Conservation (phyloP, 2,329 filamentous ascomycete species). For the Xylaria sp. region DNA sequence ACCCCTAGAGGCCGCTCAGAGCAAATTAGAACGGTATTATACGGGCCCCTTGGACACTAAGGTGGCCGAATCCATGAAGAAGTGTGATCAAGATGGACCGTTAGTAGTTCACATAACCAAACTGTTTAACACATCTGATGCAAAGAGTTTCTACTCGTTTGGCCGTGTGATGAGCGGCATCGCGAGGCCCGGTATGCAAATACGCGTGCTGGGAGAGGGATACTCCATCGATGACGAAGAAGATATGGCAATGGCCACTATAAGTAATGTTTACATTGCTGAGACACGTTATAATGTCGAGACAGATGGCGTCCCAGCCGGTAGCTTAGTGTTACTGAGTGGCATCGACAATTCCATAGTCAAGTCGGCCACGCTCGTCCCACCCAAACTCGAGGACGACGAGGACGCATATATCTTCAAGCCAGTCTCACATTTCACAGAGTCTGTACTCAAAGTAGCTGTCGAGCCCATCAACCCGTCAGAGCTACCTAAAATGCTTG, state of each 20-base stretch:
- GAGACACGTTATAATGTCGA: conserved; percentile 94
- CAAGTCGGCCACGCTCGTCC: conserved; percentile 92
- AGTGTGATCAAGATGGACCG: conserved; percentile 89
- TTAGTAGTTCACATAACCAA: conserved; percentile 94
- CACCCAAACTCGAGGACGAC: conserved; percentile 81
- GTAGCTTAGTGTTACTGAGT: conserved; percentile 90
- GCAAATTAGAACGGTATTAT: conserved; percentile 86
- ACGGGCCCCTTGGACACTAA: conserved; percentile 88
- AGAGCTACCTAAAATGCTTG: conserved; percentile 97
- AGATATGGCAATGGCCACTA: conserved; percentile 90
- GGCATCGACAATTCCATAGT: conserved; percentile 98
- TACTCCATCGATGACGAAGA: conserved; percentile 98
- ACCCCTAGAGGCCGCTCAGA: conserved; percentile 79
- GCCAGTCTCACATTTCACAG: conserved; percentile 92
- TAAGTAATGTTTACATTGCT: conserved; percentile 87
- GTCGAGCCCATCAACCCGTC: conserved; percentile 99
- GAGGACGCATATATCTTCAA: conserved; percentile 97
- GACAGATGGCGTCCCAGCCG: conserved; percentile 90
- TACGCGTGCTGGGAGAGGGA: conserved; percentile 92
- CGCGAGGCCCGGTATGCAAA: conserved; percentile 81
- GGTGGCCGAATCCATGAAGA: conserved; percentile 80
- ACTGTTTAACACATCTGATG: conserved; percentile 88
- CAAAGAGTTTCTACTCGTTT: conserved; percentile 89
- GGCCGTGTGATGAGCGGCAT: conserved; percentile 94
- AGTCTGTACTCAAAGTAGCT: conserved; percentile 97